Percentiles rank a stretch among this genome's conserved stretches.
phyloP scores from a whole-genome alignment of 495 filamentous ascomycete species.

The Penicillium nucicola region DNA sequence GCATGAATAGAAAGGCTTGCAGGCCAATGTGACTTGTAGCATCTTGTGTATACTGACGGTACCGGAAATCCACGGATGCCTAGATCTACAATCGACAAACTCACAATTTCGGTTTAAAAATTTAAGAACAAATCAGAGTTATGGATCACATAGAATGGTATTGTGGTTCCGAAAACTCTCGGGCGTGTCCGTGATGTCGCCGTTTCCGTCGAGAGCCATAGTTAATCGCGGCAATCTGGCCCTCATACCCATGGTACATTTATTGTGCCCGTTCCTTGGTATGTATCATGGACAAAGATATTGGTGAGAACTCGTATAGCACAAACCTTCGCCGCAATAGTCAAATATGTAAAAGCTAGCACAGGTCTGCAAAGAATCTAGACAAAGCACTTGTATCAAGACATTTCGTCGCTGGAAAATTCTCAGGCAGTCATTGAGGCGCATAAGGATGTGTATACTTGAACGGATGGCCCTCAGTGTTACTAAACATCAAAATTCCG shows the following conservation, averaged over 20 bases:
- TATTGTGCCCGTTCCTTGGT: background rate
- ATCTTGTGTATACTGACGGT: background rate
- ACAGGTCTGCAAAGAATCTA: background rate
- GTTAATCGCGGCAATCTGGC: background rate
- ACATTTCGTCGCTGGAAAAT: too few species aligned
- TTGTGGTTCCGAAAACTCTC: background rate
- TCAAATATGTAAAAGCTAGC: background rate
- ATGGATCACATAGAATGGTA: background rate
- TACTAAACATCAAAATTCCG: conserved; percentile 31
- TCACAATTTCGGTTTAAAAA: background rate
- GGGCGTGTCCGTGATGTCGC: background rate
- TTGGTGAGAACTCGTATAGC: background rate
- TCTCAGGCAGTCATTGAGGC: too few species aligned
- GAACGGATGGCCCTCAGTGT: conserved; percentile 78
- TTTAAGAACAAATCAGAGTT: background rate
- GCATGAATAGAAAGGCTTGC: background rate
- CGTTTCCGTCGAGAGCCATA: background rate
- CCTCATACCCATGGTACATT: background rate
- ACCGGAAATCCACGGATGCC: background rate
- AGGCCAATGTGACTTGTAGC: background rate
- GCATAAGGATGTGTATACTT: conserved; percentile 26
- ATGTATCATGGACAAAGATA: background rate
- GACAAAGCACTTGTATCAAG: too few species aligned
- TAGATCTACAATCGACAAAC: background rate
- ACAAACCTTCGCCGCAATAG: background rate